Conservation (phyloP, 306 rosid species). For the Rosa multiflora region DNA sequence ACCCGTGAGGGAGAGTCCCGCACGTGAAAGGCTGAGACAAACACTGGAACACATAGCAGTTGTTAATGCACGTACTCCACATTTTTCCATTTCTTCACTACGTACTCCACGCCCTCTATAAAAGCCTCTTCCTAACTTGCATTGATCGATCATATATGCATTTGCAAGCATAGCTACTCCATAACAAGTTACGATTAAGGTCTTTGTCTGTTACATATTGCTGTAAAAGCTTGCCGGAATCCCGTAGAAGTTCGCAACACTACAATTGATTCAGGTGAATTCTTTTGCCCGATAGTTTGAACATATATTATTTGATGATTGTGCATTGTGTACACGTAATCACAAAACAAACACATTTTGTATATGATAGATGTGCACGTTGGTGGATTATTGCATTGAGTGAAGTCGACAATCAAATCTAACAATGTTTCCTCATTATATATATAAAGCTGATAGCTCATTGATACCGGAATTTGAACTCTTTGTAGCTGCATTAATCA, state of each 20-base stretch:
- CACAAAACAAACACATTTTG: background rate
- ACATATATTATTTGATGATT: background rate
- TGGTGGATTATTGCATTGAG: background rate
- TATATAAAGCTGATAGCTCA: background rate
- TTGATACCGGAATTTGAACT: background rate
- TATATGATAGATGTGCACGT: background rate
- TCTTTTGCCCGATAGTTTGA: background rate
- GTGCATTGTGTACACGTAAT: background rate
- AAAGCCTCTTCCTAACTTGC: constrained; percentile 19
- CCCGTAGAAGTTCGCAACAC: background rate
- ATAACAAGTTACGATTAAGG: background rate
- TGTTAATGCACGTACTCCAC: constrained; percentile 21
- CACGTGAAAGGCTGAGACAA: constrained; percentile 28
- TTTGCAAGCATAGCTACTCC: background rate
- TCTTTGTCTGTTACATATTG: background rate
- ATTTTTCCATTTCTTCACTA: constrained; percentile 2
- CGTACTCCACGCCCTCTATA: constrained; percentile 22
- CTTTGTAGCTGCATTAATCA: background rate
- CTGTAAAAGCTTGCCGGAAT: constrained; percentile 8
- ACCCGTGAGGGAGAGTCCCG: background rate
- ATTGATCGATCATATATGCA: background rate
- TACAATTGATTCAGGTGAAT: constrained; percentile 29
- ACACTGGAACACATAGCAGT: constrained; percentile 10
- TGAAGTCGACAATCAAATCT: background rate
- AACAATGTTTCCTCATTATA: background rate